Evolutionary conservation across 164 flowering plant genomes (phyloP).

Genomic region (Vitis riparia): DNA sequence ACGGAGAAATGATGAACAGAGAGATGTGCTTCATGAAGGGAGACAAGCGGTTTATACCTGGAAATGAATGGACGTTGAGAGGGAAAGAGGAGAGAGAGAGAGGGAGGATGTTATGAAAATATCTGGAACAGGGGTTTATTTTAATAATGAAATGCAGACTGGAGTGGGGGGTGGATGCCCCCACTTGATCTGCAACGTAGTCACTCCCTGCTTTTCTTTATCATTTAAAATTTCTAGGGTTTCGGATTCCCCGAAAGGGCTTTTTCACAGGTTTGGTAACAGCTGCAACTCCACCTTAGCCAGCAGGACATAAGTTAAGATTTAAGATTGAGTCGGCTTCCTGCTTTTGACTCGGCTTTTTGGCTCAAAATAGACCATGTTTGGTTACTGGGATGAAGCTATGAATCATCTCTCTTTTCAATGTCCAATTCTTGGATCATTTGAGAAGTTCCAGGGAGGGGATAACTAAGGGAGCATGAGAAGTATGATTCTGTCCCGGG

Average conservation of each 20-base stretch:
- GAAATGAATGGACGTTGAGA: neutral
- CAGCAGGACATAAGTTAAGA: too few relatives aligned
- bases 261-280: too few relatives aligned
- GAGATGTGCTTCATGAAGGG: conserved; percentile 8
- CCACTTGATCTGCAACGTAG: conserved; percentile 16
- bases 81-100: conserved; percentile 8
- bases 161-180: conserved; percentile 7
- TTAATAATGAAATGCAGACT: neutral
- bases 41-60: neutral
- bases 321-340: too few relatives aligned
- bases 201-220: neutral
- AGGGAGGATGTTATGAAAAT: neutral
- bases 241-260: neutral
- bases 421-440: too few relatives aligned
- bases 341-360: too few relatives aligned
- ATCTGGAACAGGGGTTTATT: neutral
- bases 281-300: too few relatives aligned
- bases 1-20: neutral
- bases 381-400: too few relatives aligned
- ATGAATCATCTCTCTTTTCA: too few relatives aligned
- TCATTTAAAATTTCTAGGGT: neutral
- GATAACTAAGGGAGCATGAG: too few relatives aligned
- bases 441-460: too few relatives aligned
- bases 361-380: too few relatives aligned
- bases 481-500: too few relatives aligned